Evolutionary conservation across 352 stramenopile species (phyloP).

Genomic region (Pythium periplocum): DNA sequence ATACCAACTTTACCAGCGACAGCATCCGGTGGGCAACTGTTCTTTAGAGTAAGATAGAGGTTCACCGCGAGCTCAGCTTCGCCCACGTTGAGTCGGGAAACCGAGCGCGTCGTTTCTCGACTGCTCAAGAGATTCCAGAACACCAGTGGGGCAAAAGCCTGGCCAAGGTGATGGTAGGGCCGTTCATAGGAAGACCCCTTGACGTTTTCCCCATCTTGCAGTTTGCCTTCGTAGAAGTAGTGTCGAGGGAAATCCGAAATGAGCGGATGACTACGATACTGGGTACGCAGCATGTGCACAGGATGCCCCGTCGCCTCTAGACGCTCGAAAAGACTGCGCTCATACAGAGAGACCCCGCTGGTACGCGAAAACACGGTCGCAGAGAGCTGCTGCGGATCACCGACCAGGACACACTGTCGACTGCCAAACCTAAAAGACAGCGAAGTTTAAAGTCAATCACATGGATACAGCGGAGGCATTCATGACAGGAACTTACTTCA

Average conservation of each 20-base stretch:
- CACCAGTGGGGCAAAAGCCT: slow-evolving; percentile 70
- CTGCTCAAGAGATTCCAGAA: slow-evolving; percentile 85
- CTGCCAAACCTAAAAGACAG: slow-evolving; percentile 64
- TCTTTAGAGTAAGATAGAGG: slow-evolving; percentile 82
- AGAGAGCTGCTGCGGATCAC: slow-evolving; percentile 90
- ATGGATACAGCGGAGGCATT: not conserved
- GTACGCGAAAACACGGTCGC: slow-evolving; percentile 91
- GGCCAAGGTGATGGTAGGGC: slow-evolving; percentile 70
- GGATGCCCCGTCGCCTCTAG: slow-evolving; percentile 85
- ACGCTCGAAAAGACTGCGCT: slow-evolving; percentile 90
- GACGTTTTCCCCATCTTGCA: slow-evolving; percentile 83
- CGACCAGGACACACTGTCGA: slow-evolving; percentile 89
- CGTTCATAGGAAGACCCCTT: slow-evolving; percentile 53
- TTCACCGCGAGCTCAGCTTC: slow-evolving; percentile 85
- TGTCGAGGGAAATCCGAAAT: slow-evolving; percentile 82
- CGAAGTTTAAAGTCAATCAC: too few species aligned
- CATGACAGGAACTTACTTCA: slow-evolving; percentile 58
- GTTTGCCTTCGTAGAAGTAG: slow-evolving; percentile 83
- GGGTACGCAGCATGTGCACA: slow-evolving; percentile 86
- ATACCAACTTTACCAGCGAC: slow-evolving; percentile 82
- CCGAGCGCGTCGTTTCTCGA: slow-evolving; percentile 66
- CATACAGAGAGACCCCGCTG: slow-evolving; percentile 80
- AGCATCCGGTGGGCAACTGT: slow-evolving; percentile 69
- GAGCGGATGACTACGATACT: slow-evolving; percentile 81
- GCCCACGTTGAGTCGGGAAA: slow-evolving; percentile 76